Percentiles rank a stretch among this genome's conserved stretches.
phyloP scores from a whole-genome alignment of 106 monocot species.

The Cymbidium sinense region DNA sequence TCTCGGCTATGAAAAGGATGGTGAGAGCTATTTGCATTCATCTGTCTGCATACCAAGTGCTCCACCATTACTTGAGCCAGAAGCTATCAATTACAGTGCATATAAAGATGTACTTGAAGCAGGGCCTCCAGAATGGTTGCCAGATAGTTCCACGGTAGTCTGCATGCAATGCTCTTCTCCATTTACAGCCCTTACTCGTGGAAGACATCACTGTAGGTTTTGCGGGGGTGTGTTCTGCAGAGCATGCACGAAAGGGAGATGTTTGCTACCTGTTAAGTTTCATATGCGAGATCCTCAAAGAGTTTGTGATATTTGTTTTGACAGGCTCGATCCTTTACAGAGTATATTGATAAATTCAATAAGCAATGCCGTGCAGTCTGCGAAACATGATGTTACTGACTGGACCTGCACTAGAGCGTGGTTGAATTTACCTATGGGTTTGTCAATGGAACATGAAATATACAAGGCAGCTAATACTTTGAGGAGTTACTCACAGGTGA shows the following conservation, averaged over 20 bases:
- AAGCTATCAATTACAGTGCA: conserved; percentile 35
- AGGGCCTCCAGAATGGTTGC: conserved; percentile 91
- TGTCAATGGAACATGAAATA: conserved; percentile 92
- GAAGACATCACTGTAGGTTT: conserved; percentile 93
- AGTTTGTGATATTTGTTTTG: conserved; percentile 86
- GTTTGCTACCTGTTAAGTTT: conserved; percentile 73
- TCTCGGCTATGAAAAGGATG: conserved; percentile 52
- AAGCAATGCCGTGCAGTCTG: conserved; percentile 75
- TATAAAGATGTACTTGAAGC: conserved; percentile 54
- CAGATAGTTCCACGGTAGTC: conserved; percentile 54
- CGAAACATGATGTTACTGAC: conserved; percentile 93
- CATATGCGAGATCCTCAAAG: conserved; percentile 69
- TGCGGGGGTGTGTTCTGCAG: conserved; percentile 87
- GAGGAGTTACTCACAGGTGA: conserved; percentile 75
- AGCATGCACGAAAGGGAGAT: conserved; percentile 74
- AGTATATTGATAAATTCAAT: conserved; percentile 48
- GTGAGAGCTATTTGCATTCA: conserved; percentile 54
- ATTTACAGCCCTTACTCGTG: conserved; percentile 69
- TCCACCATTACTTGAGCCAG: conserved; percentile 50
- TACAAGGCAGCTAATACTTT: conserved; percentile 79
- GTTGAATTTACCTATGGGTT: conserved; percentile 87
- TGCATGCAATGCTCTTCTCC: conserved; percentile 78
- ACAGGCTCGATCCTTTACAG: conserved; percentile 79
- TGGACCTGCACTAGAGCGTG: conserved; percentile 89
- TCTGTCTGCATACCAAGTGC: conserved; percentile 91